Percentiles rank a stretch among this genome's conserved stretches.
phyloP scores from a whole-genome alignment of 768 basidiomycete species.

The Hypholoma fasciculare region DNA sequence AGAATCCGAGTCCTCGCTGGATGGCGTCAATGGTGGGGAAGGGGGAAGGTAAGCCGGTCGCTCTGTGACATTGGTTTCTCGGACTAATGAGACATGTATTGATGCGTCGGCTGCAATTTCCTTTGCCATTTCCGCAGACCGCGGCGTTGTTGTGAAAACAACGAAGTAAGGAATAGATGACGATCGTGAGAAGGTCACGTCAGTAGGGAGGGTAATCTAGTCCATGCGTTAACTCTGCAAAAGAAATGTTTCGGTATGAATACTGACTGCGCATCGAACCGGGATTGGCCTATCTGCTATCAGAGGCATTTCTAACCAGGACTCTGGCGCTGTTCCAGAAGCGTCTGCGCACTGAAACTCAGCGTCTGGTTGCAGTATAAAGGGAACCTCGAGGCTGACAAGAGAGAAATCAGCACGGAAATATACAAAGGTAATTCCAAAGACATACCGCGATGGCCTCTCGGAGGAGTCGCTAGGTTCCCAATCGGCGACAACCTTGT shows the following conservation, averaged over 20 bases:
- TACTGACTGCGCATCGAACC: constrained; percentile 65
- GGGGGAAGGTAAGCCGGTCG: constrained; percentile 35
- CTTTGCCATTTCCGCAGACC: constrained; percentile 51
- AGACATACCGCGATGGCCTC: constrained; percentile 48
- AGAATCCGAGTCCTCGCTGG: constrained; percentile 45
- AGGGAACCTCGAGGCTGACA: constrained; percentile 62
- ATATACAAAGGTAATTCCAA: constrained; percentile 7
- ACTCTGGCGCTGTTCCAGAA: constrained; percentile 37
- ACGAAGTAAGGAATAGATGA: constrained; percentile 71
- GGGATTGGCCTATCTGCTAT: constrained; percentile 62
- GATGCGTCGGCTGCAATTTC: constrained; percentile 75
- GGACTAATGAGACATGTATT: constrained; percentile 64
- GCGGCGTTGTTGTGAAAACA: constrained; percentile 66
- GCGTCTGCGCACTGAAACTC: constrained; percentile 63
- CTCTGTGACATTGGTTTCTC: constrained; percentile 56
- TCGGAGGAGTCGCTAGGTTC: constrained; percentile 48
- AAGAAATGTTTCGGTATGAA: not conserved
- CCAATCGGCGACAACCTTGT: constrained; percentile 59
- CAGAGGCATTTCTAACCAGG: constrained; percentile 72
- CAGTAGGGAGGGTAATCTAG: constrained; percentile 66
- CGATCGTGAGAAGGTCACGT: constrained; percentile 59
- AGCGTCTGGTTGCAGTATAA: constrained; percentile 57
- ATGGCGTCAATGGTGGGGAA: constrained; percentile 50
- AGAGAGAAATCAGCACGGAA: constrained; percentile 6
- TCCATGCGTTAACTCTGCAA: not conserved